Conservation (phyloP, 345 rosid genomes). For the Syzygium aromaticum region DNA sequence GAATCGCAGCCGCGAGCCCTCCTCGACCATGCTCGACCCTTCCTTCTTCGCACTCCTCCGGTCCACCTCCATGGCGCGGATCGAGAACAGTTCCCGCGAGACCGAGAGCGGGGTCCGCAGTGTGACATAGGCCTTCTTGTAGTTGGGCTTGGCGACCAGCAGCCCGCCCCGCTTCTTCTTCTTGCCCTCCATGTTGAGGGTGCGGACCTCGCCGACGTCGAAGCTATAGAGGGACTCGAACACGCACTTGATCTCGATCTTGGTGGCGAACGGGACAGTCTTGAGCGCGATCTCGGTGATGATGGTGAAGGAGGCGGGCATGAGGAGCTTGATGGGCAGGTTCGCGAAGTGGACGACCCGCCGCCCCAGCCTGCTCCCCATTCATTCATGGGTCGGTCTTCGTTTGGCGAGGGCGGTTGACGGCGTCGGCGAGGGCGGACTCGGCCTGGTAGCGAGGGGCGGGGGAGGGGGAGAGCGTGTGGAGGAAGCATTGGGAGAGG, state of each 20-base stretch:
- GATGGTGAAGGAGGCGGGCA: slow-evolving; percentile 53
- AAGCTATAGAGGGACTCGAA: slow-evolving; percentile 86
- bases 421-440: no score
- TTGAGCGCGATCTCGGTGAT: slow-evolving; percentile 68
- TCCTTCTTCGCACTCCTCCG: slow-evolving; percentile 35
- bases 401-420: no score
- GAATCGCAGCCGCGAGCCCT: no score
- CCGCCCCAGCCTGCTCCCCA: slow-evolving; percentile 77
- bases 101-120: slow-evolving; percentile 53
- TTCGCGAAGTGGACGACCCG: slow-evolving; percentile 75
- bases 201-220: slow-evolving; percentile 74
- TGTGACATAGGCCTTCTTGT: slow-evolving; percentile 87
- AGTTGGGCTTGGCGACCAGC: slow-evolving; percentile 69
- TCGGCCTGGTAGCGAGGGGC: no score
- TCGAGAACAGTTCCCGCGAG: slow-evolving; percentile 57
- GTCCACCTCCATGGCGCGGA: slow-evolving; percentile 49
- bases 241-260: slow-evolving; percentile 94
- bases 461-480: no score
- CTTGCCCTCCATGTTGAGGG: slow-evolving; percentile 95
- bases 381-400: neutral
- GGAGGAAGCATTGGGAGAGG: no score
- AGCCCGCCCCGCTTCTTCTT: slow-evolving; percentile 83
- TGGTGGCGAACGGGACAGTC: slow-evolving; percentile 80
- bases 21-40: slow-evolving; percentile 57
- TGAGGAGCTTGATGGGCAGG: slow-evolving; percentile 71